Percentiles rank a stretch among this genome's conserved stretches.
phyloP scores from a whole-genome alignment of 176 grass and related monocot species.

The Juncus effusus region DNA sequence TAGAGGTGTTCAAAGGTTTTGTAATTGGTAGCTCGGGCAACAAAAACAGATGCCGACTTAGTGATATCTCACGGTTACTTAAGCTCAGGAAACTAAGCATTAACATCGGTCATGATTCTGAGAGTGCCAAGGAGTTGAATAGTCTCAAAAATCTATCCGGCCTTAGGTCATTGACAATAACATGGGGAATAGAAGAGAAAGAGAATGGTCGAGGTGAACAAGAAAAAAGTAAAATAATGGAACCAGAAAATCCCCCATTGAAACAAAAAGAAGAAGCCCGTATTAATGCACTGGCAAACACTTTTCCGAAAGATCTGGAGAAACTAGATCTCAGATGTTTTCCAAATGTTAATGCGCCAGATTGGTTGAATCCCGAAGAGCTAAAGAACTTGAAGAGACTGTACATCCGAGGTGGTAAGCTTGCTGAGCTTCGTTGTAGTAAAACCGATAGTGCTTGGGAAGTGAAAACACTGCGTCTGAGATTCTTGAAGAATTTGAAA shows the following conservation, averaged over 20 bases:
- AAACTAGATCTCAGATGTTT: conserved; percentile 68
- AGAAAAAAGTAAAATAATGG: too few species aligned
- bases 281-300: background rate
- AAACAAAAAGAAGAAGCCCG: too few species aligned
- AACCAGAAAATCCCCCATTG: too few species aligned
- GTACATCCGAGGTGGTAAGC: conserved; percentile 22
- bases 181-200: conserved; percentile 49
- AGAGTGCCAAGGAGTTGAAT: conserved; percentile 29
- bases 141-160: conserved; percentile 31
- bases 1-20: conserved; percentile 72
- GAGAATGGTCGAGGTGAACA: background rate
- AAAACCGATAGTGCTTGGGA: too few species aligned
- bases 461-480: background rate
- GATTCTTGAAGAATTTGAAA: background rate
- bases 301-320: conserved; percentile 25
- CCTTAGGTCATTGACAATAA: conserved; percentile 40
- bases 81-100: conserved; percentile 69
- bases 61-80: conserved; percentile 34
- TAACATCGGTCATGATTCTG: conserved; percentile 48
- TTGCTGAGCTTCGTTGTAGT: too few species aligned
- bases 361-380: conserved; percentile 39
- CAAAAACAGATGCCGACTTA: conserved; percentile 38
- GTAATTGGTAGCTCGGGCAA: conserved; percentile 40
- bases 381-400: conserved; percentile 45
- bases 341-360: conserved; percentile 26